Percentiles rank a stretch among this genome's conserved stretches.
Evolutionary conservation across 2,329 filamentous ascomycete genomes (phyloP).

Genomic region (Aureobasidium leucospermi): DNA sequence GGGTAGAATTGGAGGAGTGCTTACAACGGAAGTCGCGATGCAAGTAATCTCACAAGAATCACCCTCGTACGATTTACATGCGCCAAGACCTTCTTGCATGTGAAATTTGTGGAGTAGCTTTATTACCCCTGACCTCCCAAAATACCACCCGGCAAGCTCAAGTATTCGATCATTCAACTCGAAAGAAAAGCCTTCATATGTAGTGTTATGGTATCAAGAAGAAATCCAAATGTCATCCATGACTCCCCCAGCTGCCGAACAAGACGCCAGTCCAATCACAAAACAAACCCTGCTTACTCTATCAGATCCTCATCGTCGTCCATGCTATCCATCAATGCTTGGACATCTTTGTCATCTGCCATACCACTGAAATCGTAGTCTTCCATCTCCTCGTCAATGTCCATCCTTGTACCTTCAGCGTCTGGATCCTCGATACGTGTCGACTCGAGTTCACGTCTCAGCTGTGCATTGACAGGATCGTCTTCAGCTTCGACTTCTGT

Average conservation of each 20-base stretch:
- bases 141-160: not conserved
- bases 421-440: constrained; percentile 15
- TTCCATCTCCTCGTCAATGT: constrained; percentile 14
- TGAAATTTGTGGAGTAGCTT: constrained; percentile 7
- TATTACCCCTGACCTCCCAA: not conserved
- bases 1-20: not conserved
- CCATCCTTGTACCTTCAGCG: constrained; percentile 15
- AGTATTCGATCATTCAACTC: not conserved
- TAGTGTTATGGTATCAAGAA: constrained; percentile 10
- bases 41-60: not conserved
- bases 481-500: constrained; percentile 13
- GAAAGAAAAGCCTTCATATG: not conserved
- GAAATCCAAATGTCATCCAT: not conserved
- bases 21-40: not conserved
- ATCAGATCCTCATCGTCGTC: constrained; percentile 17
- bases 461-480: constrained; percentile 15
- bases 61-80: constrained; percentile 8
- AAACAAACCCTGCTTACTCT: not conserved
- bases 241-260: not conserved
- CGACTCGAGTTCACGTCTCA: constrained; percentile 16
- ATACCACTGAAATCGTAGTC: constrained; percentile 16
- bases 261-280: not conserved
- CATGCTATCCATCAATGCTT: constrained; percentile 17
- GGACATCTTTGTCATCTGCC: constrained; percentile 17
- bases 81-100: constrained; percentile 7